Percentiles rank a stretch among this genome's conserved stretches.
Evolutionary conservation across 306 rosid genomes (phyloP).

Genomic region (Ochetophila trinervis): DNA sequence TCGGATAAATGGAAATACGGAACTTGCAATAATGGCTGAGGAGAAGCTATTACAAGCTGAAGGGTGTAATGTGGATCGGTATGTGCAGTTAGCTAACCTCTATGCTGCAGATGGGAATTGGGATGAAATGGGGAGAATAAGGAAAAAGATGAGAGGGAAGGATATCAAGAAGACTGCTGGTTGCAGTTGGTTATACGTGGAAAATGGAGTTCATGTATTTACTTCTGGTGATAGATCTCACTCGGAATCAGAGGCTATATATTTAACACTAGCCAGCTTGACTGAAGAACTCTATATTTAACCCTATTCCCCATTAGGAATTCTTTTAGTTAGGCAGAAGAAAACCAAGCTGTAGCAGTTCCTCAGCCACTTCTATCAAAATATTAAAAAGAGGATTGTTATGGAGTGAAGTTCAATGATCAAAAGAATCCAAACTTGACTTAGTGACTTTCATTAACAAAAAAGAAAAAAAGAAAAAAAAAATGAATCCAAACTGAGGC

Average conservation of each 20-base stretch:
- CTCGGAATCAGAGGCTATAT: slow-evolving; percentile 47
- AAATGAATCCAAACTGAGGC: too few species aligned
- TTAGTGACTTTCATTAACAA: too few species aligned
- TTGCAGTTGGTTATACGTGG: slow-evolving; percentile 73
- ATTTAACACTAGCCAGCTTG: slow-evolving; percentile 46
- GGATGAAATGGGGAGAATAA: slow-evolving; percentile 77
- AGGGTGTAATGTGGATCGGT: slow-evolving; percentile 54
- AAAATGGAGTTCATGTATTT: slow-evolving; percentile 58
- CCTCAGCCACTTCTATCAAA: too few species aligned
- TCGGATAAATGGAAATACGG: slow-evolving; percentile 45
- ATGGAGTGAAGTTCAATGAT: too few species aligned
- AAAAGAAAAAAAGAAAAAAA: too few species aligned
- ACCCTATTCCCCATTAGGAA: too few species aligned
- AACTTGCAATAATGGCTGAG: slow-evolving; percentile 53
- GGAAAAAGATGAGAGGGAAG: slow-evolving; percentile 73
- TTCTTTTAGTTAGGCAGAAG: neutral
- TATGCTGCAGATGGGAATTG: slow-evolving; percentile 75
- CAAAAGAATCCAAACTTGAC: too few species aligned
- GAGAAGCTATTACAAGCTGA: slow-evolving; percentile 39
- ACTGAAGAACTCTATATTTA: slow-evolving; percentile 34
- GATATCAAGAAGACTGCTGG: slow-evolving; percentile 67
- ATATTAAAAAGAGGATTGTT: too few species aligned
- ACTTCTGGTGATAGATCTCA: slow-evolving; percentile 61
- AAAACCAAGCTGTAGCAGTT: too few species aligned
- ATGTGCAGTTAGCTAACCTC: slow-evolving; percentile 72